Conservation (phyloP, 78 protist species). For the Chrysochromulina tobinii region DNA sequence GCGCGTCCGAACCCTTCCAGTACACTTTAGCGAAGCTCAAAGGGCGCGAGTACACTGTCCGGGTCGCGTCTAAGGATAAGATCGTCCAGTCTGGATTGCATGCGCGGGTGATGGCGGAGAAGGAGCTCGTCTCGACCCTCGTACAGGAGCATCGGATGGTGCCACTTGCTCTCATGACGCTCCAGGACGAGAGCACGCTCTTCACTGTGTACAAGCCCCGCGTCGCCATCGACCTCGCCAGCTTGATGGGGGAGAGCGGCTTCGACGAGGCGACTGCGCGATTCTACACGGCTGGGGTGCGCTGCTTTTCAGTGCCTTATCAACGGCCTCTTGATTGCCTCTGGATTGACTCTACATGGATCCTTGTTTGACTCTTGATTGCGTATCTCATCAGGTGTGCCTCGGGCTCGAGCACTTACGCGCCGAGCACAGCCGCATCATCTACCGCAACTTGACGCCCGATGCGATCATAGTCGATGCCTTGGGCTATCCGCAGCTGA, state of each 20-base stretch:
- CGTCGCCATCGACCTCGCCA: not conserved
- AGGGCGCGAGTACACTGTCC: not conserved
- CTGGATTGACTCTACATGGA: too few relatives aligned
- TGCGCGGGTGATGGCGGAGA: not conserved
- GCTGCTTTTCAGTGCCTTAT: too few relatives aligned
- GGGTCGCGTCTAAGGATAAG: not conserved
- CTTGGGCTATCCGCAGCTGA: not conserved
- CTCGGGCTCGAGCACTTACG: not conserved
- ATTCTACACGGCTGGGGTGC: not conserved
- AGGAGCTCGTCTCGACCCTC: not conserved
- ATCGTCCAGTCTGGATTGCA: not conserved
- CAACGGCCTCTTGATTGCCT: too few relatives aligned
- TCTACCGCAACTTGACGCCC: constrained; percentile 3
- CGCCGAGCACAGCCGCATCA: not conserved
- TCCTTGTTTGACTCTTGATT: too few relatives aligned
- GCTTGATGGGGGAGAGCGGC: not conserved
- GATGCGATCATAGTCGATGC: not conserved
- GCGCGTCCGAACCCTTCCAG: not conserved
- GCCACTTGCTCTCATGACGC: not conserved
- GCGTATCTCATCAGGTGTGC: too few relatives aligned
- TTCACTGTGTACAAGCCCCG: not conserved
- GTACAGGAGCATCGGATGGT: not conserved
- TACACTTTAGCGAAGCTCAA: not conserved
- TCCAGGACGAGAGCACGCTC: not conserved
- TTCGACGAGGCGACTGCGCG: not conserved